Evolutionary conservation across 2,329 filamentous ascomycete species (phyloP).

Genomic region (Alternaria metachromatica): DNA sequence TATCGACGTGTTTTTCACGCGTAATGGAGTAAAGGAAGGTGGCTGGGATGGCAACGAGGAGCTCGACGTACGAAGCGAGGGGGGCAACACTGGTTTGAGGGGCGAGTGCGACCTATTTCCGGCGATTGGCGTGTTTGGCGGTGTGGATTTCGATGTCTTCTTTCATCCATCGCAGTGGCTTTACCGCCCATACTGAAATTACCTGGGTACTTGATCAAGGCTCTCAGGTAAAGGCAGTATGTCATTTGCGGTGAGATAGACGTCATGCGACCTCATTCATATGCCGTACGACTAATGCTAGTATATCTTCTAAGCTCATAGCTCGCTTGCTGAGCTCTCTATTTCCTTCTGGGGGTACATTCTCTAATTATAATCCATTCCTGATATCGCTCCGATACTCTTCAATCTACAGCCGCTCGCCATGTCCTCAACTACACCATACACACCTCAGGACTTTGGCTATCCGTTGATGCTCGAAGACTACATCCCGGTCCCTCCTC

Average conservation of each 20-base stretch:
- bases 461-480: constrained; percentile 16
- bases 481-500: not conserved
- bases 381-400: not conserved
- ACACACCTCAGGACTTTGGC: constrained; percentile 14
- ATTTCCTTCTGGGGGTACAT: not conserved
- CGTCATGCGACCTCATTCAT: not conserved
- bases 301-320: not conserved
- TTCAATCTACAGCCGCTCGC: not conserved
- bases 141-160: constrained; percentile 71
- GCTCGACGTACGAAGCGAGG: constrained; percentile 68
- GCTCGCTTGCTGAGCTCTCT: not conserved
- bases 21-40: constrained; percentile 65
- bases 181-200: constrained; percentile 46
- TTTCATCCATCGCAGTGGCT: constrained; percentile 67
- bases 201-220: not conserved
- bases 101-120: constrained; percentile 74
- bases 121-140: constrained; percentile 73
- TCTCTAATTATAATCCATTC: not conserved
- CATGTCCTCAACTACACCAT: not conserved
- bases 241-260: not conserved
- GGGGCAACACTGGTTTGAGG: constrained; percentile 69
- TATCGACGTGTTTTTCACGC: constrained; percentile 73
- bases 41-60: constrained; percentile 79
- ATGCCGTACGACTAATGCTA: not conserved
- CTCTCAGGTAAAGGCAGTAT: not conserved